Evolutionary conservation across 805 yeast species (phyloP), one percentile per base, ranked within the genome.

Genomic region (Starmerella bombi): DNA sequence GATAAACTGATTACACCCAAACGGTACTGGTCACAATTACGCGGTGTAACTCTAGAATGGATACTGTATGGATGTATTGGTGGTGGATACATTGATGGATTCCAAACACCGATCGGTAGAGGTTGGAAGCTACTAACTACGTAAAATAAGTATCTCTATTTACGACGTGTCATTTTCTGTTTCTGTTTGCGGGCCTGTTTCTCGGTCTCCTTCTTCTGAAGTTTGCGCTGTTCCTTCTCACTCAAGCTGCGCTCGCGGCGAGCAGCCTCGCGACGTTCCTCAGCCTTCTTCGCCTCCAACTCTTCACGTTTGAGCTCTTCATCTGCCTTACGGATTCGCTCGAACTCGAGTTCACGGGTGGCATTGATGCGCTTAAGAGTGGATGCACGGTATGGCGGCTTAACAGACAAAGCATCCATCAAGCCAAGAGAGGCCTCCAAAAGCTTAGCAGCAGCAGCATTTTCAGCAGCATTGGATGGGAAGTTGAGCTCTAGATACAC

Each of bases 201-300:
- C 51, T 82, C 93, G 50, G 67, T 67, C 60, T 79, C 83, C 65
- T 79, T 82, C 65, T 74, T 76, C 49, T 80, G 88, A 32, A 71
- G 60, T 63, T 80, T 82, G 50, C 75, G 75, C 63, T 80, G 91
- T 57, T 80, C 91, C 54, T 77, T 84, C 45, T 83, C 78, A 34
- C 78, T 67, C 55, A 80, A 62, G 49, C 68, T 69, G 49, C 79
- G 79, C 61, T 74, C 75, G 53, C 72, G 75, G 53, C 71, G 72
- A 55, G 71, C 77, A 48, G 72, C 74, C 61, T 79, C 82, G 25
- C 62, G 58, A 46, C 59, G 55, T 43, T 51, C 59, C 41, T 58
- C 61, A 25, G 79, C 73, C 61, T 77, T 78, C 62, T 77, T 77
- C 46, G 70, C 77, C 45, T 75, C 80, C 37, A 75, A 62, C 53